Evolutionary conservation across 2,329 filamentous ascomycete genomes (phyloP).

Genomic region (Calycina marina): DNA sequence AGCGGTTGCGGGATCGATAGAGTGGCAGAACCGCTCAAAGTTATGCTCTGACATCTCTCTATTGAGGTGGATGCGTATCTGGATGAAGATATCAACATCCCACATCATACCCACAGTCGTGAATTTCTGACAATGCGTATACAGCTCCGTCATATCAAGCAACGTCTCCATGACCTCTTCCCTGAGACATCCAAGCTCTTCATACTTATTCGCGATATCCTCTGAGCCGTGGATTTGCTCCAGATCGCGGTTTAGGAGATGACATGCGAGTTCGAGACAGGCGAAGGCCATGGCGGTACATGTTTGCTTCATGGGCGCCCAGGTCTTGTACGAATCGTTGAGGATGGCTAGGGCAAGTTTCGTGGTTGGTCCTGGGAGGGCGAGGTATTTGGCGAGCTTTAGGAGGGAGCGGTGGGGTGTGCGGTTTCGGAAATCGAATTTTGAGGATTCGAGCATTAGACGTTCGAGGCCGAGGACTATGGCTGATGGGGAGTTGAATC

Average conservation of each 20-base stretch:
- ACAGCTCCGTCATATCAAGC: constrained; percentile 81
- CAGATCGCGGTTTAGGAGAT: constrained; percentile 44
- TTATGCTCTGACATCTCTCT: constrained; percentile 55
- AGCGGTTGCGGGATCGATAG: constrained; percentile 20
- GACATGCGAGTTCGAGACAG: constrained; percentile 64
- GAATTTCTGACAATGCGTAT: constrained; percentile 64
- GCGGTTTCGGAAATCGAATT: constrained; percentile 85
- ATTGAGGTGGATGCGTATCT: constrained; percentile 76
- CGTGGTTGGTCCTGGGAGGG: constrained; percentile 39
- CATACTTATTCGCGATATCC: constrained; percentile 31
- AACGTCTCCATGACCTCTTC: constrained; percentile 57
- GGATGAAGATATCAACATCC: constrained; percentile 65
- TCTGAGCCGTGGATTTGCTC: constrained; percentile 32
- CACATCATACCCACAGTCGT: constrained; percentile 63
- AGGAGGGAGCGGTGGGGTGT: constrained; percentile 75
- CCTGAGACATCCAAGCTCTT: constrained; percentile 32
- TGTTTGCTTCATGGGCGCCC: constrained; percentile 79
- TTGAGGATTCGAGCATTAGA: constrained; percentile 79
- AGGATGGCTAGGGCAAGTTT: constrained; percentile 66
- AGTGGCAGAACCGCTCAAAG: constrained; percentile 37
- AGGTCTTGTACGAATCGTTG: constrained; percentile 84
- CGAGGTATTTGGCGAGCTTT: constrained; percentile 48
- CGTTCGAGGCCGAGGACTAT: constrained; percentile 81
- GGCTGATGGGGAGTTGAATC: constrained; percentile 67
- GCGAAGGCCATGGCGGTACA: constrained; percentile 75